Base-by-base conservation (phyloP, 306 rosid genomes). In the Quercus berberidifolia region DNA sequence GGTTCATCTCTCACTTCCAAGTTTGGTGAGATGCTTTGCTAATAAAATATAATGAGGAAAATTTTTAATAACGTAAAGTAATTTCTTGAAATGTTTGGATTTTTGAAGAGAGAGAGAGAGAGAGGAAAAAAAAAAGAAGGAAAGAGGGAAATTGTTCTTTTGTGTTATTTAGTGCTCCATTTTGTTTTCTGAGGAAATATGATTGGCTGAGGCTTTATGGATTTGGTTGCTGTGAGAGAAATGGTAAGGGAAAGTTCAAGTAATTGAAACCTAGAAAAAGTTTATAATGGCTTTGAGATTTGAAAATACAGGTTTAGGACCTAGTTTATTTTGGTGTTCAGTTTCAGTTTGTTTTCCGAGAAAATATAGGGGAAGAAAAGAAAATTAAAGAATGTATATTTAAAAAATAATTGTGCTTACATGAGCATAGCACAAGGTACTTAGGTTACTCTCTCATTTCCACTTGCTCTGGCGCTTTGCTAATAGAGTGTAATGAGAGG, bases 101-200 rank as follows among this genome's bases (percentile, higher is more conserved):
- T 38, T 38, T 38, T 7, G 1, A 7, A 38, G 43, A 38, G 10
- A 38, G 43, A 38, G 43, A 38, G 43, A 38, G 0, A 26, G 26
- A 25, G 26, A 25, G 0, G 0, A 26, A 9, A 35, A 0, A 6
- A 2, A 7, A 0, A 7, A 0, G 2, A 6, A 33, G 38, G 43
- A 38, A 38, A 38, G 46, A 8, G 46, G 46, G 1, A 41, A 41
- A 2, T 41, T 41, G 11, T 41, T 41, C 1, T 41, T 8, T 41
- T 41, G 46, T 41, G 31, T 58, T 58, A 11, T 58, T 58, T 20
- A n/a, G 12, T 25, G 12, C 28, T 14, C 28, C 38, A 35, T 77
- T 78, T 72, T 82, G 71, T 49, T 79, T 79, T 28, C 60, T 55
- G 18, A 55, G 78, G 41, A n/a, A 60, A 15, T 30, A 7, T 10